These are phyloP conservation scores for Nigrograna mackinnonii DNA, from an alignment of 2,329 filamentous ascomycete species.

Conservation along the genomic window DNA sequence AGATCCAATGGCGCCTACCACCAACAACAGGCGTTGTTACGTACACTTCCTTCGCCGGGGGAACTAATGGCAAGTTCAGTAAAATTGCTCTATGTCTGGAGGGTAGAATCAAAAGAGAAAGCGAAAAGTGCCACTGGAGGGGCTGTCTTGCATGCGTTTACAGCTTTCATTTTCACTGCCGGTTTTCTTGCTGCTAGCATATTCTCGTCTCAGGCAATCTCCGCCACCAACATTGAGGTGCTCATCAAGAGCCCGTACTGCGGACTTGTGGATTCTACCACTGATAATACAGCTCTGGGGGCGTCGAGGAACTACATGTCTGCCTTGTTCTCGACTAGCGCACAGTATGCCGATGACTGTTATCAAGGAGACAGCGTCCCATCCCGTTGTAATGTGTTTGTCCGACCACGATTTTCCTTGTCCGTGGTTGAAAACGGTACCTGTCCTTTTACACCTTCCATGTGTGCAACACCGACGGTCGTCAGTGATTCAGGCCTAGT, in stretches of 20 bases:
- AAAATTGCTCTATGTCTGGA: slow-evolving; percentile 16
- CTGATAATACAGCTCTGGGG: no score
- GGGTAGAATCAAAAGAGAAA: slow-evolving; percentile 7
- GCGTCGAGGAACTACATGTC: no score
- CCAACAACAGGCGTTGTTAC: slow-evolving; percentile 16
- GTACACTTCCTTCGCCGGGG: slow-evolving; percentile 13
- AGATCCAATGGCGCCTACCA: slow-evolving; percentile 12
- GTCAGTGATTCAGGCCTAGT: slow-evolving; percentile 15
- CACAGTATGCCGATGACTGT: no score
- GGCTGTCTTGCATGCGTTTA: slow-evolving; percentile 2
- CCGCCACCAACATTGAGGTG: background rate
- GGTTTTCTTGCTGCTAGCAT: background rate
- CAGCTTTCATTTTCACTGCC: background rate
- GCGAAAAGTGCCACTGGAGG: slow-evolving; percentile 7
- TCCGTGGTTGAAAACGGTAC: no score
- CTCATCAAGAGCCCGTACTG: background rate
- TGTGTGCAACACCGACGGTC: slow-evolving; percentile 7
- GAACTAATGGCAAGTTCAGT: slow-evolving; percentile 11
- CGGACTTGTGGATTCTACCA: no score
- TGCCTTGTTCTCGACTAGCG: no score
- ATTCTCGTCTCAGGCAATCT: background rate
- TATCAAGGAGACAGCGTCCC: no score
- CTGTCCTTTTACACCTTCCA: background rate
- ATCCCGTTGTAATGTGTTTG: no score
- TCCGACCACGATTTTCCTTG: no score